Evolutionary conservation across 805 yeast species (phyloP), one percentile per base, ranked within the genome.

Genomic region (Metschnikowia chrysomelidarum): DNA sequence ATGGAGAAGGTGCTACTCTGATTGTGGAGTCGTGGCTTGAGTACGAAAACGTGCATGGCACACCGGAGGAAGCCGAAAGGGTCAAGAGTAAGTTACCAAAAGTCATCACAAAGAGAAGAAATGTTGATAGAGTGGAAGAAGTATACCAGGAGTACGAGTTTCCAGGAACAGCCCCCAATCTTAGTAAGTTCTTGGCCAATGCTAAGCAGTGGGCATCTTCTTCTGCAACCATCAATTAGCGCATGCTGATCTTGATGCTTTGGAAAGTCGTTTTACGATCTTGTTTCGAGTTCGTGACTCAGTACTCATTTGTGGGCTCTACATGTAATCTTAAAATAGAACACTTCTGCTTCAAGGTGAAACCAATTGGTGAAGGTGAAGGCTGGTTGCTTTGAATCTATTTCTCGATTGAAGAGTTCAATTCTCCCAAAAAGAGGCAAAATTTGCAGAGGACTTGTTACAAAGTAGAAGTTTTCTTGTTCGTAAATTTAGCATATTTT

Each of bases 41-140:
- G 37, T 88, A 84, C 58, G 96, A 87, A 49, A 47, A 59, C 25
- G 56, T 55, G 2, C 76, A 87, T 52, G 96, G 96, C 0, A 55
- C 62, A 20, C 54, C 40, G 0, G 66, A 60, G 5, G 46, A 73
- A 0, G 44, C 61, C 10, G 53, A 50, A 2, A 43, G 40, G 5
- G 68, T 80, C 4, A 53, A 53, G 7, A 56, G 56, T 18, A 72
- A 80, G 44, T 53, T 76, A 30, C 95, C 95, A 1, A 59, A 64
- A 6, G 50, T 72, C 8, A 72, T 73, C 13, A 75, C 68, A 44
- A 67, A 71, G 47, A 58, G 71, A 16, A 61, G 67, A 30, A 56
- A 53, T 4, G 73, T 68, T 30, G 60, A 56, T 25, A 80, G 76
- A 2, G 51, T 67, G 2, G 73, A 73, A 37, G 71, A 73, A 40